A percentile compares a stretch with the other conserved stretches of the same genome.
phyloP scores from a whole-genome alignment of 768 basidiomycete genomes.

The Tylopilus intermedius region DNA sequence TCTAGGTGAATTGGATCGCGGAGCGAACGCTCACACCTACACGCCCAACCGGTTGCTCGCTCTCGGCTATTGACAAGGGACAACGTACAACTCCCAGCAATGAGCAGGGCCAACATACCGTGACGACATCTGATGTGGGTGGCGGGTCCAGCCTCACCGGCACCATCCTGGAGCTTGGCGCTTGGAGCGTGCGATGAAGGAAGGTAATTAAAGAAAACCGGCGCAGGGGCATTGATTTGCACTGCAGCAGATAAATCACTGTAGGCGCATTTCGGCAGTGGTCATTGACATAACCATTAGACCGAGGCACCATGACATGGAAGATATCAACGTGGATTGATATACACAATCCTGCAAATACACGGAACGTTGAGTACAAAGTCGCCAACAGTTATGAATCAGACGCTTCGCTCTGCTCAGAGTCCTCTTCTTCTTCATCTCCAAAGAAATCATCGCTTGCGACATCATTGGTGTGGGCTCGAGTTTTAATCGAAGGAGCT shows the following conservation, averaged over 20 bases:
- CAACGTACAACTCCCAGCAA: not conserved
- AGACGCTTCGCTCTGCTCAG: constrained; percentile 14
- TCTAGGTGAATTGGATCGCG: not conserved
- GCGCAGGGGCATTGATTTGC: not conserved
- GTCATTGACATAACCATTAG: not conserved
- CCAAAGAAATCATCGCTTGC: constrained; percentile 28
- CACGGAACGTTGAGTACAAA: constrained; percentile 31
- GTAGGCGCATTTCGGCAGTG: not conserved
- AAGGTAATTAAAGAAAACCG: too few species aligned
- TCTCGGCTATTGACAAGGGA: not conserved
- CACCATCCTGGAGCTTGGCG: too few species aligned
- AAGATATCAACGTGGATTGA: not conserved
- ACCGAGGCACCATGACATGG: not conserved
- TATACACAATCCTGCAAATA: constrained; percentile 71
- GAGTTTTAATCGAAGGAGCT: constrained; percentile 3
- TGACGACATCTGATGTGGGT: not conserved
- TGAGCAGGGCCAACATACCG: not conserved
- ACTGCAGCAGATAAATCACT: too few species aligned
- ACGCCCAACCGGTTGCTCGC: not conserved
- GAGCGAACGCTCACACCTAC: not conserved
- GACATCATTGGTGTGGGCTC: constrained; percentile 10
- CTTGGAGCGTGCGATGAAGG: too few species aligned
- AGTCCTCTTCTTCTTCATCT: constrained; percentile 17
- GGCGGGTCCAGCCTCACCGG: too few species aligned
- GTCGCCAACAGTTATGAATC: constrained; percentile 4